Base-by-base conservation (phyloP, 441 rosid genomes). In the Gossypium lobatum region DNA sequence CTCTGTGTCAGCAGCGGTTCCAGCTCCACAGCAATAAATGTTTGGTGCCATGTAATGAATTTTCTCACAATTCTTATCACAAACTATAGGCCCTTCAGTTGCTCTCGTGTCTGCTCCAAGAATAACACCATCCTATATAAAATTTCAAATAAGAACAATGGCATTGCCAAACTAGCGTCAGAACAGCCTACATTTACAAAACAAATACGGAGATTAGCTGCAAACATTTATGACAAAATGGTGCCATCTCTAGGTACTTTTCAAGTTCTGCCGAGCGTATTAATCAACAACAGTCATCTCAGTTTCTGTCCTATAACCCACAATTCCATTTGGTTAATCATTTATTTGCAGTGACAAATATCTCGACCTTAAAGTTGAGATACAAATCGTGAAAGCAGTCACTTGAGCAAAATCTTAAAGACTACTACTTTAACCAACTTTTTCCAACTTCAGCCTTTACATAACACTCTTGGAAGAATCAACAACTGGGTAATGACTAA, bases 1-100 rank as follows among this genome's bases (percentile, higher is more conserved):
- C 83, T 93, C 98, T 31, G 98, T 93, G 75, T 95, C 98, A 67
- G 98, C 99, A 71, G 98, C 98, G n/a, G 96, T 93, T 83, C 98
- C 99, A 3, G 97, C 99, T 77, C 97, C 99, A 77, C 98, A 95
- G 77, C 99, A 95, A 72, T 90, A 95, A 39, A 93, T 91, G 85
- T 93, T 95, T 20, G 99, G 99, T 21, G 99, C 98, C 97, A 93
- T 95, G 66, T 89, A 93, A 73, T 95, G 99, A 75, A 95, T 95
- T 81, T 95, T 95, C 85, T 95, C 98, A 73, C 99, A 95, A 64
- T 93, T 95, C 82, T 93, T 93, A 82, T 95, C 99, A 77, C 96
- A 91, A 63, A 93, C 98, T 23, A 95, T 93, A 25, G 99, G 96
- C 7, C 99, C 99, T 82, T 89, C 97, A n/a, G 99, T 91, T 31